Conservation (phyloP, 2,329 filamentous ascomycete species). For the Pyrenochaeta sp. region DNA sequence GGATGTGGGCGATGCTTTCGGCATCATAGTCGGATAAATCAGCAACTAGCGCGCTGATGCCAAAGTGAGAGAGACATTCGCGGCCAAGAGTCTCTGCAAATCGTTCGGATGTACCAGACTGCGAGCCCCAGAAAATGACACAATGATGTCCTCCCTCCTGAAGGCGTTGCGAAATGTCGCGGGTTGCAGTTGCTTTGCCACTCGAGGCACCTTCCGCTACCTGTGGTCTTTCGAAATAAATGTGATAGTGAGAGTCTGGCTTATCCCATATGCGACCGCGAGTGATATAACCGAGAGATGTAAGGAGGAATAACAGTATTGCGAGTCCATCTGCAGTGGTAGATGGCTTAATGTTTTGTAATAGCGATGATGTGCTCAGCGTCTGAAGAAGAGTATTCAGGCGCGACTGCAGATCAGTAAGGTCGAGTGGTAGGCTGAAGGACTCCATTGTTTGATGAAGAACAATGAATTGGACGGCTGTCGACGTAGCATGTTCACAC, state of each 20-base stretch:
- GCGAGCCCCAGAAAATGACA: constrained; percentile 60
- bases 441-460: constrained; percentile 18
- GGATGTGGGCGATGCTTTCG: constrained; percentile 46
- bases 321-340: constrained; percentile 50
- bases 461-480: not conserved
- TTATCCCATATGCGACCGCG: constrained; percentile 57
- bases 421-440: constrained; percentile 17
- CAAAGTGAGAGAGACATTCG: constrained; percentile 53
- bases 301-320: constrained; percentile 48
- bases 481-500: not conserved
- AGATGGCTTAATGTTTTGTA: constrained; percentile 37
- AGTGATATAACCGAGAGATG: constrained; percentile 52
- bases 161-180: constrained; percentile 58
- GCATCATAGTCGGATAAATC: constrained; percentile 60
- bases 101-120: constrained; percentile 57
- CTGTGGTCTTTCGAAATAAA: constrained; percentile 61
- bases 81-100: constrained; percentile 53
- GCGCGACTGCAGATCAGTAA: constrained; percentile 21
- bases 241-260: constrained; percentile 59
- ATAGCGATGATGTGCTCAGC: constrained; percentile 12
- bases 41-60: constrained; percentile 51
- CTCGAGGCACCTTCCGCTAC: constrained; percentile 42
- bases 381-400: constrained; percentile 20
- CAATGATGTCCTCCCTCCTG: constrained; percentile 45
- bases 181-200: constrained; percentile 39